These are phyloP conservation scores for Bremia lactucae DNA, from an alignment of 352 stramenopile species.

Conservation along the genomic window DNA sequence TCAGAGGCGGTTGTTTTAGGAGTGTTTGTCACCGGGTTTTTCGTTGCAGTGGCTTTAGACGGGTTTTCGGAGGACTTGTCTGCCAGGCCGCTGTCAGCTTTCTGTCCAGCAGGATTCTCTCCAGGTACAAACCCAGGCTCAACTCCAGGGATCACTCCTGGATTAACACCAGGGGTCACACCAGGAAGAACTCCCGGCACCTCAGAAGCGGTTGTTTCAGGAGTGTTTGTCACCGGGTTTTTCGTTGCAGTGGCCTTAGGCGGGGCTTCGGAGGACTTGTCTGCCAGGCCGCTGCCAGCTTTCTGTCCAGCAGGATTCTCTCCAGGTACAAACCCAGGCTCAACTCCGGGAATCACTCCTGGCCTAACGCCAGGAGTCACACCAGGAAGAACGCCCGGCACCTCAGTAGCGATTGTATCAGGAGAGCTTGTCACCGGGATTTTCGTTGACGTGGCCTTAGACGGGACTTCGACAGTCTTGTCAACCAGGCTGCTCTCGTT, in stretches of 20 bases:
- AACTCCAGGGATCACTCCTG: conserved; percentile 8
- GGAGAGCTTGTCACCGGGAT: conserved; percentile 3
- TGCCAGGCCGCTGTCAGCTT: too few relatives aligned
- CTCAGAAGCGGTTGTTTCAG: conserved; percentile 5
- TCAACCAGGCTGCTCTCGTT: too few relatives aligned
- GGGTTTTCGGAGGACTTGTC: too few relatives aligned
- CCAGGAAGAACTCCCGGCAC: conserved; percentile 6
- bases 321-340: too few relatives aligned
- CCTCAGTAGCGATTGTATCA: conserved; percentile 4
- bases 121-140: too few relatives aligned
- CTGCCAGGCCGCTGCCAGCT: too few relatives aligned
- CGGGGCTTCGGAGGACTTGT: too few relatives aligned
- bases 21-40: conserved; percentile 3
- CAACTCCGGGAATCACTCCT: conserved; percentile 6
- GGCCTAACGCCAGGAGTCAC: conserved; percentile 8
- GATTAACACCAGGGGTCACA: conserved; percentile 6
- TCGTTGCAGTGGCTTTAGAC: conserved; percentile 4
- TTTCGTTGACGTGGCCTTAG: conserved; percentile 7
- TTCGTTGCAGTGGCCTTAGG: conserved; percentile 8
- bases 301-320: too few relatives aligned
- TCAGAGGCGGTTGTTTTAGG: conserved; percentile 5
- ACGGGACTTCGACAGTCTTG: too few relatives aligned
- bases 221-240: conserved; percentile 2
- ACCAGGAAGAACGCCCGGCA: conserved; percentile 5
- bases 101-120: too few relatives aligned